Evolutionary conservation across 495 filamentous ascomycete species (phyloP), one percentile per base, ranked within the genome.

Genomic region (Corynascus novoguineensis): DNA sequence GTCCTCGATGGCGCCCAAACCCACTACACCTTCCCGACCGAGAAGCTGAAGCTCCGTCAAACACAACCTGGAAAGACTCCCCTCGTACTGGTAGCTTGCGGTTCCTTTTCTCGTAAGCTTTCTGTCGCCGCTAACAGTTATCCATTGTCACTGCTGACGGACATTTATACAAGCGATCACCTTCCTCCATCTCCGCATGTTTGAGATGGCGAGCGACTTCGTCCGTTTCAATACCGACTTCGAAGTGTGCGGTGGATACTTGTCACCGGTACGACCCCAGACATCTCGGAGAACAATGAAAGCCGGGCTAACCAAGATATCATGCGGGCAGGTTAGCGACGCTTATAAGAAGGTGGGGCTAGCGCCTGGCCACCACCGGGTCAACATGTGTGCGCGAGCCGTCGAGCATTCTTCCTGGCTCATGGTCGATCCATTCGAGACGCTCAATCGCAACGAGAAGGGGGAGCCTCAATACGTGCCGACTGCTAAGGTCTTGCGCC

Each of bases 291-390:
- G 9, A 10, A 15, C 9, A 22, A 14, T 5, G 14, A 15, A 15
- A 21, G n/a, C 38, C 6, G 46, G 45, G 28, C 49, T 57, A 24
- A 44, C 25, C 8, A 21, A 1, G 35, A 5, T 38, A n/a, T 15
- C 38, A 42, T n/a, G n/a, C n/a, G n/a, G n/a, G n/a, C 51, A 58
- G 50, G 58, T 67, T 19, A 70, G 64, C 58, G 92, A 95, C 65
- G 85, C 87, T 25, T 97, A 97, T 75, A 90, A 90, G 66, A 97
- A 97, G 72, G 85, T 82, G 31, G 91, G 92, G 46, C 76, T 97
- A 31, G 92, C 88, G 19, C 83, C 69, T 22, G 63, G 63, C 24
- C 32, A 66, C 41, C 51, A 61, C 61, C 68, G 74, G 40, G 67
- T 77, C 29, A 65, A 68, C 40, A 85, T 85, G 92, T 95, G 90